Conservation (phyloP, 345 rosid genomes). For the Brassica rapa region DNA sequence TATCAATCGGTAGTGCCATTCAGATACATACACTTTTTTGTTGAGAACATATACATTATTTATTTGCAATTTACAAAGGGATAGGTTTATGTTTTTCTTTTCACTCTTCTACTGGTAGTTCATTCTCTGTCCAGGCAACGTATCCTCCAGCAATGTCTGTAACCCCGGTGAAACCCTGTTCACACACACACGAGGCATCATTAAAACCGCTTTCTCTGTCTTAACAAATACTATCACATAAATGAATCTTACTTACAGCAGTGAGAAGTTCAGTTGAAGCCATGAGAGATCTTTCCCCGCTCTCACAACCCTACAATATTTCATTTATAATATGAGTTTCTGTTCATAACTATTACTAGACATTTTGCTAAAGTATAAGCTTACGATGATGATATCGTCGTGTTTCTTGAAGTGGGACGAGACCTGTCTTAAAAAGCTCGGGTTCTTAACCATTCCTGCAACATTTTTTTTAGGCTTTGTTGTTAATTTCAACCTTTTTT, state of each 20-base stretch:
- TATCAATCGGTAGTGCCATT: neutral
- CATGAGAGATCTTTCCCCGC: slow-evolving; percentile 70
- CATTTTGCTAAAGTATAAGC: slow-evolving; percentile 5
- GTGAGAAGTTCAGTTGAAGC: slow-evolving; percentile 78
- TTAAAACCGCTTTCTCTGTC: neutral
- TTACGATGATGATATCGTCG: slow-evolving; percentile 80
- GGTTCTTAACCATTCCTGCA: slow-evolving; percentile 74
- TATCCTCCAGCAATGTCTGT: slow-evolving; percentile 82
- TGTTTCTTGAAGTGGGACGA: slow-evolving; percentile 58
- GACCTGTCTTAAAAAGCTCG: slow-evolving; percentile 62
- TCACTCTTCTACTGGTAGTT: slow-evolving; percentile 67
- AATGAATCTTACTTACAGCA: slow-evolving; percentile 53
- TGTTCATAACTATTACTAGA: neutral
- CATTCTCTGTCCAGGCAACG: slow-evolving; percentile 68
- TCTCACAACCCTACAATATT: slow-evolving; percentile 68
- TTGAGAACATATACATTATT: slow-evolving; percentile 1
- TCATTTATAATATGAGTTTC: neutral
- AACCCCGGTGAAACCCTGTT: slow-evolving; percentile 67
- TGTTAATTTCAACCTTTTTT: neutral
- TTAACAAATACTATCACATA: neutral
- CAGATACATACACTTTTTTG: slow-evolving; percentile 8
- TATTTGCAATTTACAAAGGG: slow-evolving; percentile 18
- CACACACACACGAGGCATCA: neutral
- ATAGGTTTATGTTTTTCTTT: neutral
- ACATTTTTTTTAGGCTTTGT: neutral